Evolutionary conservation across 2,329 filamentous ascomycete genomes (phyloP).

Genomic region (Alternaria infectoria): DNA sequence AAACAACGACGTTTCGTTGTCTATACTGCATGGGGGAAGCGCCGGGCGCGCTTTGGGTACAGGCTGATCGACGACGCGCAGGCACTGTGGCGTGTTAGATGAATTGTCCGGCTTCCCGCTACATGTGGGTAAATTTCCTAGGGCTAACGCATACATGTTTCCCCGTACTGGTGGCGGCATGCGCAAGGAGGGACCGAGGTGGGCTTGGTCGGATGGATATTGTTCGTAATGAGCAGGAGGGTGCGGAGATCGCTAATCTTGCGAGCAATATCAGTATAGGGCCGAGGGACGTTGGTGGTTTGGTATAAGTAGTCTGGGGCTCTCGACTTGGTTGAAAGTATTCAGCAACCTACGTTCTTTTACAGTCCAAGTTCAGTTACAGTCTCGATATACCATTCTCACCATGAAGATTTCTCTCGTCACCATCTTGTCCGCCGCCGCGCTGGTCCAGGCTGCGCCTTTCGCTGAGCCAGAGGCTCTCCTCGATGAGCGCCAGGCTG

Average conservation of each 20-base stretch:
- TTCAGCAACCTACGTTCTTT: neutral
- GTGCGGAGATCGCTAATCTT: neutral
- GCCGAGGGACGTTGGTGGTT: neutral
- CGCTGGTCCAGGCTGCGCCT: constrained; percentile 36
- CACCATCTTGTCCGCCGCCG: constrained; percentile 37
- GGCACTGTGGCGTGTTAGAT: neutral
- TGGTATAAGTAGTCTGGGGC: constrained; percentile 7
- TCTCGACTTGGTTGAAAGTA: neutral
- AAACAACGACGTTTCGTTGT: neutral
- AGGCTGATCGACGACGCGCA: neutral
- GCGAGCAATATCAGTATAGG: neutral
- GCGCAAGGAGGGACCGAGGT: neutral
- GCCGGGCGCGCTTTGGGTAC: neutral
- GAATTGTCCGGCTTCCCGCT: neutral
- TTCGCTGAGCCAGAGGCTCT: constrained; percentile 37
- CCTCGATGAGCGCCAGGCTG: constrained; percentile 40
- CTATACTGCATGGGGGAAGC: neutral
- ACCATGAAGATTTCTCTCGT: constrained; percentile 43
- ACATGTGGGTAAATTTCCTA: neutral
- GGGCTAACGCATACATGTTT: neutral
- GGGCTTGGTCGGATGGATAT: neutral
- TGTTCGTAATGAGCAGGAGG: neutral
- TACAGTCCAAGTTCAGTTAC: neutral
- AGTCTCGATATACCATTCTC: neutral
- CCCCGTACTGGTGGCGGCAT: neutral